Evolutionary conservation across 2,329 filamentous ascomycete genomes (phyloP), one percentile per base, ranked within the genome.

Genomic region (Aureobasidium sp.): DNA sequence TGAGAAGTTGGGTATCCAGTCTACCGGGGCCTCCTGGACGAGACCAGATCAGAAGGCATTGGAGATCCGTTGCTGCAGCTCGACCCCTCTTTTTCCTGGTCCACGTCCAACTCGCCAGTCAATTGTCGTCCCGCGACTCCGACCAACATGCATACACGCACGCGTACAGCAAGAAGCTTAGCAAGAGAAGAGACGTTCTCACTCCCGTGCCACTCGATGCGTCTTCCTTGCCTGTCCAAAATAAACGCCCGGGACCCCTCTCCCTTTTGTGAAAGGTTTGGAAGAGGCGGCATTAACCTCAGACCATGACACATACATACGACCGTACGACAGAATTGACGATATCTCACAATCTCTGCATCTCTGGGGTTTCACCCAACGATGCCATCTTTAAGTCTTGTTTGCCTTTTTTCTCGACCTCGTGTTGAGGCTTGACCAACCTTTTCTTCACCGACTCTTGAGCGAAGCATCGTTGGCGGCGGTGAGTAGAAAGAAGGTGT

Each of bases 131-230:
- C 17, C 11, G 24, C 31, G 44, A 15, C 8, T 22, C 15, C 33
- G 33, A 29, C 8, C 22, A 59, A 35, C 31, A 59, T 49, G 56
- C 56, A 59, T 31, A 29, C 27, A 42, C 39, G 33, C 56, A 44
- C 3, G 31, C 56, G 31, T 40, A 33, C 54, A 58, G 53, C 47
- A 19, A 59, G 56, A 59, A 58, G 52, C 52, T 56, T 56, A 44
- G 19, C 52, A 56, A 29, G 29, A 33, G 39, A 11, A 40, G 8
- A 15, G 11, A n/a, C 7, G 11, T 27, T 42, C 22, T 54, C 37
- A 17, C 31, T 33, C 15, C 39, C 40, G 40, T 37, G 29, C 53
- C 12, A 47, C 53, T 19, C 7, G 24, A n/a, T 6, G 27, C 5
- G 33, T 22, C 27, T 37, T n/a, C 29, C 53, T 57, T 45, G 22